Evolutionary conservation across 2,329 filamentous ascomycete genomes (phyloP).

Genomic region (Colletotrichum viniferum): DNA sequence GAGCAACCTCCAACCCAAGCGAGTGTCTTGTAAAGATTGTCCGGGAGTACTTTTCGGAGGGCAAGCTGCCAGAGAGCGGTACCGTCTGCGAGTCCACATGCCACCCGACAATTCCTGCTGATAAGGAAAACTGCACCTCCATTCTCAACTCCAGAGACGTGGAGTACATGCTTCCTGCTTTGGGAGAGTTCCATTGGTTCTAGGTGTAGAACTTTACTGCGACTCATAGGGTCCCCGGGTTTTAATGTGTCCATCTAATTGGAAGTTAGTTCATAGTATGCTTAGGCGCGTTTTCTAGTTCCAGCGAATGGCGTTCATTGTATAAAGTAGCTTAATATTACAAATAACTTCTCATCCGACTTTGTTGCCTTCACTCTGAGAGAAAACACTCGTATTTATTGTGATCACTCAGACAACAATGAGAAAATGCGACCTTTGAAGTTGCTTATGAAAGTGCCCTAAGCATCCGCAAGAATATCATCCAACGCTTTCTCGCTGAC

Average conservation of each 20-base stretch:
- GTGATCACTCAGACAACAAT: rapidly evolving
- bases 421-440: background rate
- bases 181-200: background rate
- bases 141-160: background rate
- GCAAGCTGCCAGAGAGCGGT: background rate
- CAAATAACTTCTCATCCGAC: background rate
- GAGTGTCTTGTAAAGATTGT: slow-evolving; percentile 17
- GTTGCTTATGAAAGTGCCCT: rapidly evolving
- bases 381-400: background rate
- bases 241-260: rapidly evolving
- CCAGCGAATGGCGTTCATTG: background rate
- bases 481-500: slow-evolving; percentile 66
- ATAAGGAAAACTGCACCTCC: background rate
- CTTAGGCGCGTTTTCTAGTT: background rate
- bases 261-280: rapidly evolving
- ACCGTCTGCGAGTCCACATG: background rate
- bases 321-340: background rate
- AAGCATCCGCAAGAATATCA: slow-evolving; percentile 43
- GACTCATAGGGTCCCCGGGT: rapidly evolving
- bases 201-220: background rate
- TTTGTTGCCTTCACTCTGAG: rapidly evolving
- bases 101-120: background rate
- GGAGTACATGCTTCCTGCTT: background rate
- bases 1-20: slow-evolving; percentile 28
- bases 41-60: background rate